These are phyloP conservation scores for Beauveria caledonica DNA, from an alignment of 2,329 filamentous ascomycete species.

Conservation along the genomic window DNA sequence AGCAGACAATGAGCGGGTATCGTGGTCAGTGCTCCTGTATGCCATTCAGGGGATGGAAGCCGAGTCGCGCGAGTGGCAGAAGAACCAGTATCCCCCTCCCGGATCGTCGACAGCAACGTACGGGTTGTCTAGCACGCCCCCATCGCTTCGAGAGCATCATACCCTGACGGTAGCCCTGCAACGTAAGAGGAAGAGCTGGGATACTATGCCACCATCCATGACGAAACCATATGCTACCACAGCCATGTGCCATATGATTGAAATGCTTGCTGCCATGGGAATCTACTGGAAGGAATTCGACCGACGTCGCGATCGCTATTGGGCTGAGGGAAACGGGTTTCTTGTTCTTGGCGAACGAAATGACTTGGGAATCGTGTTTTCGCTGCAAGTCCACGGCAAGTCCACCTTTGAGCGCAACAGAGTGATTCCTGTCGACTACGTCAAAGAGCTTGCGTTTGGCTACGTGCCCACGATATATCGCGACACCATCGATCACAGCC, in stretches of 20 bases:
- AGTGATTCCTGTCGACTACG: slow-evolving; percentile 43
- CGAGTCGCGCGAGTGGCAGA: slow-evolving; percentile 39
- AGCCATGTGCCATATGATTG: slow-evolving; percentile 47
- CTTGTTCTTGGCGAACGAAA: slow-evolving; percentile 37
- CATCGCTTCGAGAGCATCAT: slow-evolving; percentile 24
- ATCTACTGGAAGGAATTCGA: slow-evolving; percentile 54
- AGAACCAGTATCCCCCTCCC: slow-evolving; percentile 24
- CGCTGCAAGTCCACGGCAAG: slow-evolving; percentile 42
- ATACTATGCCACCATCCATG: slow-evolving; percentile 40
- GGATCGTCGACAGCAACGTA: slow-evolving; percentile 11
- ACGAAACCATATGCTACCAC: slow-evolving; percentile 44
- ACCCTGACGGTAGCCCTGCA: slow-evolving; percentile 39
- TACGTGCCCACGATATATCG: slow-evolving; percentile 47
- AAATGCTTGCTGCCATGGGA: slow-evolving; percentile 45
- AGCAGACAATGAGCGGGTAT: slow-evolving; percentile 47
- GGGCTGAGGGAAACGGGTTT: slow-evolving; percentile 48
- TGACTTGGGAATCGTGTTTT: slow-evolving; percentile 47
- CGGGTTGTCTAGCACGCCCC: slow-evolving; percentile 19
- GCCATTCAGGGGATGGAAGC: slow-evolving; percentile 42
- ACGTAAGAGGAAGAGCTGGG: slow-evolving; percentile 40
- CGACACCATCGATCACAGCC: slow-evolving; percentile 29
- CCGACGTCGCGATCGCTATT: slow-evolving; percentile 39
- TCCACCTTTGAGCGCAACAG: slow-evolving; percentile 40
- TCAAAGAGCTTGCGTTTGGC: slow-evolving; percentile 50
- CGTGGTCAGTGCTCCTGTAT: slow-evolving; percentile 44